These are phyloP conservation scores for Myxozyma sirexii DNA, from an alignment of 805 yeast species.

Conservation along the genomic window DNA sequence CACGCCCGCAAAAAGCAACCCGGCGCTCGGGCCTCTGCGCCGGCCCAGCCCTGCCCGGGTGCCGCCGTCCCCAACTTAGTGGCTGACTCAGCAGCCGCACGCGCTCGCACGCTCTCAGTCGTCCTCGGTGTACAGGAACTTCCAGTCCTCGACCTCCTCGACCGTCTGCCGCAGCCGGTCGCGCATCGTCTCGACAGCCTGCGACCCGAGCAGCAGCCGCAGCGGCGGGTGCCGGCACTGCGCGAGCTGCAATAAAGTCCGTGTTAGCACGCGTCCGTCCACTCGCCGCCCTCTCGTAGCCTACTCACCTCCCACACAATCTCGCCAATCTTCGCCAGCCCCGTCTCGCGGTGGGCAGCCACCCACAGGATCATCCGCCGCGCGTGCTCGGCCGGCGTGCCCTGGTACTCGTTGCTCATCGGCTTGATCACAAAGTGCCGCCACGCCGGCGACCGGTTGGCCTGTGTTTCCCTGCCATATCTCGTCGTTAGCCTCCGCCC, in stretches of 20 bases:
- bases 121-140: slow-evolving; percentile 39
- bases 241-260: slow-evolving; percentile 15
- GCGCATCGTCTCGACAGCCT: slow-evolving; percentile 37
- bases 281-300: background rate
- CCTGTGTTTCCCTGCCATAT: background rate
- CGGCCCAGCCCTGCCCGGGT: background rate
- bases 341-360: slow-evolving; percentile 26
- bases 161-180: slow-evolving; percentile 40
- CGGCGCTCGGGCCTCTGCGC: slow-evolving; percentile 5
- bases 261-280: too few relatives aligned
- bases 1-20: slow-evolving; percentile 5
- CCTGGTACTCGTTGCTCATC: slow-evolving; percentile 29
- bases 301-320: slow-evolving; percentile 37
- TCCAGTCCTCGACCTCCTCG: slow-evolving; percentile 47
- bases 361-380: slow-evolving; percentile 34
- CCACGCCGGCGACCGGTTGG: slow-evolving; percentile 32
- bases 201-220: slow-evolving; percentile 38
- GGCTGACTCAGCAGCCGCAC: background rate
- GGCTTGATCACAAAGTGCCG: slow-evolving; percentile 36
- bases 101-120: background rate
- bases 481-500: background rate
- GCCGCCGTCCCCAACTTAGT: too few relatives aligned
- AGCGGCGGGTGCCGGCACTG: slow-evolving; percentile 39
- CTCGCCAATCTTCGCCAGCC: slow-evolving; percentile 36
- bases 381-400: slow-evolving; percentile 36